Evolutionary conservation across 495 filamentous ascomycete genomes (phyloP).

Genomic region (Lasiosphaeria miniovina): DNA sequence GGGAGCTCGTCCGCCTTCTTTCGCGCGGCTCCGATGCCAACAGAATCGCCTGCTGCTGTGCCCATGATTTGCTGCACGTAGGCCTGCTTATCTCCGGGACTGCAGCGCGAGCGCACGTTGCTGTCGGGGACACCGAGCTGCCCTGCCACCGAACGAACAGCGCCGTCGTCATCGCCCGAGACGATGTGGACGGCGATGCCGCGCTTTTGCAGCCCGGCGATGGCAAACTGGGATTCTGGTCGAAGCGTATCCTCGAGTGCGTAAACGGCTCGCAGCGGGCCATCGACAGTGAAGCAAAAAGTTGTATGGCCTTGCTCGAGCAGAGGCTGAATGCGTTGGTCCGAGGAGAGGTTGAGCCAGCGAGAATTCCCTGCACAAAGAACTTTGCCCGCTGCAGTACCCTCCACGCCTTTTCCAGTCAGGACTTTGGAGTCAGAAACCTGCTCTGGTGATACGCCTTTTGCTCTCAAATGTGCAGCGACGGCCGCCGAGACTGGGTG

Average conservation of each 20-base stretch:
- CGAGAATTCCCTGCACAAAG: constrained; percentile 61
- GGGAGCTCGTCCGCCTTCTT: not conserved
- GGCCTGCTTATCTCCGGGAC: constrained; percentile 59
- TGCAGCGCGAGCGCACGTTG: constrained; percentile 50
- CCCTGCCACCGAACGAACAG: constrained; percentile 54
- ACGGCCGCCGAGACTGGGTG: constrained; percentile 71
- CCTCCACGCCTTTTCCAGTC: constrained; percentile 47
- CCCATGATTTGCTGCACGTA: constrained; percentile 52
- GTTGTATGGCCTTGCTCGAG: constrained; percentile 51
- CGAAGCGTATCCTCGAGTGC: constrained; percentile 60
- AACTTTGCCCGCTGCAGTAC: not conserved
- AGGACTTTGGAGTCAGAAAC: constrained; percentile 47
- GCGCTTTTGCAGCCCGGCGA: constrained; percentile 53
- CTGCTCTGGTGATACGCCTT: constrained; percentile 27
- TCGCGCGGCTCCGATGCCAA: not conserved
- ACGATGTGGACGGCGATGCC: constrained; percentile 60
- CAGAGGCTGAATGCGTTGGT: constrained; percentile 42
- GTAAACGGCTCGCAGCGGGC: constrained; percentile 51
- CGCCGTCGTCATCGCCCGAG: constrained; percentile 64
- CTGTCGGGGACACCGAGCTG: constrained; percentile 49
- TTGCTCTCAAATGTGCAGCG: constrained; percentile 41
- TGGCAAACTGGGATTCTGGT: constrained; percentile 47
- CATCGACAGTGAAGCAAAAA: constrained; percentile 60
- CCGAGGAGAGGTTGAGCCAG: constrained; percentile 50
- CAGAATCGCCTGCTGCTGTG: not conserved